These are phyloP conservation scores for Borovskyia barvae DNA, from an alignment of 208 protist genomes.

Conservation along the genomic window DNA sequence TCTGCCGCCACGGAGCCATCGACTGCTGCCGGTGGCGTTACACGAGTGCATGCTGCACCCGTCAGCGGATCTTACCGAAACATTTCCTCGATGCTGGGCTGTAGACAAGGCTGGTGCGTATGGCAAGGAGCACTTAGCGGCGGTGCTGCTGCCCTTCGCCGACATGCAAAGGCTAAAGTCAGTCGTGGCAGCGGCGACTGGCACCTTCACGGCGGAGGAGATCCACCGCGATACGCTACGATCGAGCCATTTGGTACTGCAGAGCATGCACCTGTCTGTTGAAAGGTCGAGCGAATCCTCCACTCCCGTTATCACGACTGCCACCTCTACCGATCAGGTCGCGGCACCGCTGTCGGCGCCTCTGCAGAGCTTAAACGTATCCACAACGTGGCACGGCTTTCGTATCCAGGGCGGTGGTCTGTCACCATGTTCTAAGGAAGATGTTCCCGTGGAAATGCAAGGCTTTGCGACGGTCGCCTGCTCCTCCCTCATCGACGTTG, in stretches of 20 bases:
- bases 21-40: slow-evolving; percentile 52
- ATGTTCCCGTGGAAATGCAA: slow-evolving; percentile 10
- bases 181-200: slow-evolving; percentile 19
- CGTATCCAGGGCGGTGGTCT: slow-evolving; percentile 45
- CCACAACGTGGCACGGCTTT: slow-evolving; percentile 8
- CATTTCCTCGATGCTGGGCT: slow-evolving; percentile 61
- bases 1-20: slow-evolving; percentile 54
- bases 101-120: slow-evolving; percentile 69
- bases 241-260: slow-evolving; percentile 34
- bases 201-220: slow-evolving; percentile 41
- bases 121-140: slow-evolving; percentile 64
- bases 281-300: too few species aligned
- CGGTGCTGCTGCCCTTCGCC: slow-evolving; percentile 73
- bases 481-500: slow-evolving; percentile 33
- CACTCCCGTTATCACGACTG: too few species aligned
- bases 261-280: too few species aligned
- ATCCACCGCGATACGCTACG: slow-evolving; percentile 15
- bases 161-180: slow-evolving; percentile 38
- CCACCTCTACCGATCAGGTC: background rate
- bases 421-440: slow-evolving; percentile 3
- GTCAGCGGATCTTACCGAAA: slow-evolving; percentile 32
- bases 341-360: background rate
- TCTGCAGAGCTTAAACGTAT: background rate
- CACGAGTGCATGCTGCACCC: slow-evolving; percentile 43
- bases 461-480: slow-evolving; percentile 10